Base-by-base conservation (phyloP, 352 stramenopile species). In the Phytopythium ostracodes region DNA sequence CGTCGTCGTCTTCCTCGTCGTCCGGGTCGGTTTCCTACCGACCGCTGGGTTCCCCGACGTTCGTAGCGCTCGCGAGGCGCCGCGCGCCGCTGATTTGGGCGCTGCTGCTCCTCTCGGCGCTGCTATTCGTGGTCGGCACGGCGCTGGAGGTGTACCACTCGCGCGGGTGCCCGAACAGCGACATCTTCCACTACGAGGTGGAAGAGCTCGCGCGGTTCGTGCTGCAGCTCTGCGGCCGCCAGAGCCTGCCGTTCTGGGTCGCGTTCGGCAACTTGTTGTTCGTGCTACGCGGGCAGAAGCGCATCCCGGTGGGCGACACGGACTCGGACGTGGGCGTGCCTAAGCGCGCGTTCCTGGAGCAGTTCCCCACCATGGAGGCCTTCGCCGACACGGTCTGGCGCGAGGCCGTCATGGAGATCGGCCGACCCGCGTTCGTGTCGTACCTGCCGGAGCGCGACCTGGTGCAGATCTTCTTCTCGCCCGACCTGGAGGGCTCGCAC, bases 211-310 rank as follows among this genome's bases (percentile, higher is more conserved):
- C 81, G 50, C 75, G 81, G 12, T 89, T 88, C 59, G 56, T 87
- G 43, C 88, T 87, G 52, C 68, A 80, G 31, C 62, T 91, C 27
- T 87, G 72, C 40, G 54, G 35, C 35, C 80, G 76, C 11, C 67
- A 87, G 42, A 33, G 73, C 5, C 60, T 91, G 60, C 70, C 78
- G 31, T 92, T 86, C 60, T 92, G 84, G 84, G 64, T 76, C 49
- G 74, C 80, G 50, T 91, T 91, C 65, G 84, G 84, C 61, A 91
- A 89, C 47, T 61, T 89, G 52, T 65, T 92, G 22, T 92, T 92
- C 47, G 81, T 92, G 11, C 72, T 92, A 64, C 78, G 84, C 44
- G 70, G 72, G n/a, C 53, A 89, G 50, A 67, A 62, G 8, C 71
- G 73, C 42, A 91, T 92, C 58, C 84, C 84, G 12, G 78, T 81